phyloP scores from a whole-genome alignment of 2,329 filamentous ascomycete species.

The Plenodomus biglobosus region DNA sequence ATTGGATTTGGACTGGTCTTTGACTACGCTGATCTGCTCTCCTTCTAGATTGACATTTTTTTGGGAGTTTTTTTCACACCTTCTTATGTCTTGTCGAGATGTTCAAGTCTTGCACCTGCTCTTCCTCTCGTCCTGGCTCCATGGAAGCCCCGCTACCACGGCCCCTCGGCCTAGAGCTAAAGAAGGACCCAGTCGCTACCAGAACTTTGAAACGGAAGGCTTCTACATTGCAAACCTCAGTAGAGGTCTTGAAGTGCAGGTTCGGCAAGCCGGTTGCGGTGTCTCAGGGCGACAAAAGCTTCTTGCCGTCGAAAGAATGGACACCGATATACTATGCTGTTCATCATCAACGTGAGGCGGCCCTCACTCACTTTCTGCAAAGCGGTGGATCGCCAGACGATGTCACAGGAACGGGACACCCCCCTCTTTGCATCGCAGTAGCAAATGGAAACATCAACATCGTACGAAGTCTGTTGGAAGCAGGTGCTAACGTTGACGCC shows the following conservation, averaged over 20 bases:
- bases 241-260: slow-evolving; percentile 37
- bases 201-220: slow-evolving; percentile 18
- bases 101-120: slow-evolving; percentile 24
- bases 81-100: slow-evolving; percentile 8
- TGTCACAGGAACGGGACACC: slow-evolving; percentile 18
- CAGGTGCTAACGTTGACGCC: slow-evolving; percentile 30
- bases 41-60: background rate
- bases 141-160: slow-evolving; percentile 19
- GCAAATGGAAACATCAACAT: slow-evolving; percentile 29
- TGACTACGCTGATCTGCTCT: background rate
- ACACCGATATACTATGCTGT: slow-evolving; percentile 36
- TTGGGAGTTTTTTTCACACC: background rate
- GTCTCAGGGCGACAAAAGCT: slow-evolving; percentile 4
- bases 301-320: slow-evolving; percentile 32
- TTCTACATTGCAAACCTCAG: slow-evolving; percentile 33
- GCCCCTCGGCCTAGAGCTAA: slow-evolving; percentile 16
- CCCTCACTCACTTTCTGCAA: slow-evolving; percentile 34
- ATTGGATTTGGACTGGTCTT: slow-evolving; percentile 1
- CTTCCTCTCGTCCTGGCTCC: slow-evolving; percentile 13
- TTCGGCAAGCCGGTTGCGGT: slow-evolving; percentile 24
- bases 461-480: slow-evolving; percentile 30
- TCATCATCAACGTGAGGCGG: slow-evolving; percentile 35
- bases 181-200: slow-evolving; percentile 8
- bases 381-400: slow-evolving; percentile 33
- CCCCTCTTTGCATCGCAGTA: slow-evolving; percentile 34